A percentile compares a stretch with the other conserved stretches of the same genome.
Conservation (phyloP, 2,329 filamentous ascomycete genomes). For the Ilyonectria mors-panacis region DNA sequence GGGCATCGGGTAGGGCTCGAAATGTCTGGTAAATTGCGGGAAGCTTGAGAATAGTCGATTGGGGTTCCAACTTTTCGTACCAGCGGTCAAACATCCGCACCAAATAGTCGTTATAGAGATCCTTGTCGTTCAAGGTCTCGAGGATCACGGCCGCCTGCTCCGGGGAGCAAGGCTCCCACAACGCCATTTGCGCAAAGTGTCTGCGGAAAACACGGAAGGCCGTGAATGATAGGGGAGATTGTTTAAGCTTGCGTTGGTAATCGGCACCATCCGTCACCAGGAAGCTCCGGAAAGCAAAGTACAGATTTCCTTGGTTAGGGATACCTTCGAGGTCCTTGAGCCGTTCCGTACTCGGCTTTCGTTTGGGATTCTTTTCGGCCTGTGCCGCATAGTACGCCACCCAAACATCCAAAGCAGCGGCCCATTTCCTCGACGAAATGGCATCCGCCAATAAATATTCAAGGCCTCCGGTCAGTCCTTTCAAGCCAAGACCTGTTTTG, state of each 20-base stretch:
- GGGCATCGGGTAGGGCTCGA: conserved; percentile 57
- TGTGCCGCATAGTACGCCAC: conserved; percentile 49
- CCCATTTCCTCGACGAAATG: conserved; percentile 57
- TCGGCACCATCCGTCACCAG: conserved; percentile 47
- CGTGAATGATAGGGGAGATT: conserved; percentile 37
- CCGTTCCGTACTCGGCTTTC: conserved; percentile 32
- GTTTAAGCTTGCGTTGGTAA: conserved; percentile 42
- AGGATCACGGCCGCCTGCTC: conserved; percentile 57
- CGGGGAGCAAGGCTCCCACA: conserved; percentile 53
- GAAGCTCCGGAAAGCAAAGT: conserved; percentile 54
- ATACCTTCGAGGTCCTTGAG: conserved; percentile 45
- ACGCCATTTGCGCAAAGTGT: conserved; percentile 50
- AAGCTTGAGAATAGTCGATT: conserved; percentile 52
- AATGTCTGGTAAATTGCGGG: conserved; percentile 63
- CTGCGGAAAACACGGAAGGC: conserved; percentile 49
- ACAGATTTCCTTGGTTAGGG: conserved; percentile 49
- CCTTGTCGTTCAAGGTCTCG: conserved; percentile 54
- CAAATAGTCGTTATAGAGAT: conserved; percentile 63
- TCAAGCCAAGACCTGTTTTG: conserved; percentile 53
- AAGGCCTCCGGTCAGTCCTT: conserved; percentile 56
- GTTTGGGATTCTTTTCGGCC: conserved; percentile 20
- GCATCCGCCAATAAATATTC: conserved; percentile 61
- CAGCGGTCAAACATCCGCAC: conserved; percentile 50
- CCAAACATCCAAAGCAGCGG: conserved; percentile 56
- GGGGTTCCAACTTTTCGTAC: conserved; percentile 48